These are phyloP conservation scores for Ustilago loliicola DNA, from an alignment of 1,284 basidiomycete genomes.

Conservation along the genomic window DNA sequence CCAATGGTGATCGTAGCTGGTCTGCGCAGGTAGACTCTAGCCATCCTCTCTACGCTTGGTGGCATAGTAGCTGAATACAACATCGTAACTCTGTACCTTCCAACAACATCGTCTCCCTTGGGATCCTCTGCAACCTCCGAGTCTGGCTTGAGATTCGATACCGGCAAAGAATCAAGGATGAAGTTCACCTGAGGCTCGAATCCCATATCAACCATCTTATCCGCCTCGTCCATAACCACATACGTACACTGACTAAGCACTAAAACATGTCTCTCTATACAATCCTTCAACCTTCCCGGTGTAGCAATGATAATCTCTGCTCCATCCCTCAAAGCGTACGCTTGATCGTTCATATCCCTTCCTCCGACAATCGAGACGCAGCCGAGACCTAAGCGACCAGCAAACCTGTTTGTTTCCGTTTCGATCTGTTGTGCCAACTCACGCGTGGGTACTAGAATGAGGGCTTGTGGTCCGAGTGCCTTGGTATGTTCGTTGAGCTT, in stretches of 20 bases:
- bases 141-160: conserved; percentile 86
- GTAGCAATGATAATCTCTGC: conserved; percentile 99
- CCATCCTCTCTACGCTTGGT: conserved; percentile 90
- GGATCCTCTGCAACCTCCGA: conserved; percentile 69
- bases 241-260: conserved; percentile 97
- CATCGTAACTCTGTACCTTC: conserved; percentile 72
- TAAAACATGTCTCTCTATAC: conserved; percentile 93
- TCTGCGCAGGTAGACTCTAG: conserved; percentile 90
- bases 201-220: conserved; percentile 97
- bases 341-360: conserved; percentile 91
- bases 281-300: conserved; percentile 96
- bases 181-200: conserved; percentile 95
- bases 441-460: conserved; percentile 95
- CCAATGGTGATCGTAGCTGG: conserved; percentile 97
- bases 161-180: conserved; percentile 92
- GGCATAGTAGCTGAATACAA: conserved; percentile 99
- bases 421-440: conserved; percentile 98
- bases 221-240: conserved; percentile 99
- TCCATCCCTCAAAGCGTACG: conserved; percentile 92
- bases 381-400: conserved; percentile 84
- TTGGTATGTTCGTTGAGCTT: conserved; percentile 89
- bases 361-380: conserved; percentile 99
- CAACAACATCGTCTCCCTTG: conserved; percentile 38
- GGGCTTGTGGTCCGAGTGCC: conserved; percentile 90
- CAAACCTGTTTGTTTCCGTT: conserved; percentile 90